Evolutionary conservation across 140 eudicot species (phyloP).

Genomic region (Bidens hawaiensis): DNA sequence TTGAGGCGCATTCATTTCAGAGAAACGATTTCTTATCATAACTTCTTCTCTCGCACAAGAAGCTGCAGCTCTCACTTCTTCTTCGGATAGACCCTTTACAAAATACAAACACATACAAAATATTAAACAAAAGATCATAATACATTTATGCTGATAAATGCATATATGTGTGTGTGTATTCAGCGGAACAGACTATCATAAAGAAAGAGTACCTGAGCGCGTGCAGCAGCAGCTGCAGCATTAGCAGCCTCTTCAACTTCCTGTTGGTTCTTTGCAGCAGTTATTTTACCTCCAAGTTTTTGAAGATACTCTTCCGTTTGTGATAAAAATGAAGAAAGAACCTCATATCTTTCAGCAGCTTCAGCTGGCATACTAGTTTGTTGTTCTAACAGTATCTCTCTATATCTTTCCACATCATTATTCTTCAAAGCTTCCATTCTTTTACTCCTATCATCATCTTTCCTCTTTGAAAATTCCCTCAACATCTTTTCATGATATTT

Average conservation of each 20-base stretch:
- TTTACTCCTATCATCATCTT: slow-evolving; percentile 83
- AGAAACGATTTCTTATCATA: slow-evolving; percentile 85
- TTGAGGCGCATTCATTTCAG: slow-evolving; percentile 89
- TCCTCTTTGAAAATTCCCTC: slow-evolving; percentile 86
- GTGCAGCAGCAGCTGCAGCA: slow-evolving; percentile 84
- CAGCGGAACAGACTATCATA: neutral
- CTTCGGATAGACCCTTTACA: slow-evolving; percentile 93
- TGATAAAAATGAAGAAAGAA: slow-evolving; percentile 81
- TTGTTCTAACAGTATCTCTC: slow-evolving; percentile 91
- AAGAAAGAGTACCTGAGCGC: slow-evolving; percentile 60
- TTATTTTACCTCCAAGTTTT: slow-evolving; percentile 86
- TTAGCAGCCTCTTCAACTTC: slow-evolving; percentile 93
- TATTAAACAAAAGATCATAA: neutral
- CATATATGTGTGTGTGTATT: slow-evolving; percentile 25
- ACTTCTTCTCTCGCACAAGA: slow-evolving; percentile 98
- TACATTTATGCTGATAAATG: neutral
- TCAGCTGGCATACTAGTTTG: slow-evolving; percentile 85
- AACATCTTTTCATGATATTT: slow-evolving; percentile 92
- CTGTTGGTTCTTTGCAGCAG: slow-evolving; percentile 90
- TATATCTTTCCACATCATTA: slow-evolving; percentile 91
- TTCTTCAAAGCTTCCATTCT: slow-evolving; percentile 98
- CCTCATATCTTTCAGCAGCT: slow-evolving; percentile 93
- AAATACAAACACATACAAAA: slow-evolving; percentile 16
- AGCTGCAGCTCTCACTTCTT: slow-evolving; percentile 97
- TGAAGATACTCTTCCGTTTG: slow-evolving; percentile 96